Percentiles rank a stretch among this genome's conserved stretches.
Conservation (phyloP, 108 stramenopile species). For the Poteriospumella lacustris region DNA sequence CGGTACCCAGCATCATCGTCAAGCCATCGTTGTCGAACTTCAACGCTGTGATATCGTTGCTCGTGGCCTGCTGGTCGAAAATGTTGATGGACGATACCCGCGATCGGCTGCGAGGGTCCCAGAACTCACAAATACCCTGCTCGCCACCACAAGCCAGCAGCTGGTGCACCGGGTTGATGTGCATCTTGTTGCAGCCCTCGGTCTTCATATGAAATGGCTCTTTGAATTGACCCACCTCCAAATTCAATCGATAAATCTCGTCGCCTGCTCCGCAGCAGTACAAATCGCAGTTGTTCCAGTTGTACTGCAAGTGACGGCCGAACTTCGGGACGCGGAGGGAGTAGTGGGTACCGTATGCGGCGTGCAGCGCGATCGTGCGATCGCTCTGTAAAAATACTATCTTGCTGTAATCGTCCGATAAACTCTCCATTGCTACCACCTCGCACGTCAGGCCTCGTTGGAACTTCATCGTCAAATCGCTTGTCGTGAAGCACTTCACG, state of each 20-base stretch:
- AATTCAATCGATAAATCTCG: constrained; percentile 81
- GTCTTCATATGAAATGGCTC: constrained; percentile 58
- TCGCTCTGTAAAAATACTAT: constrained; percentile 81
- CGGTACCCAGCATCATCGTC: constrained; percentile 82
- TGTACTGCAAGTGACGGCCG: constrained; percentile 87
- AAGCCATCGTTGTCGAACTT: constrained; percentile 76
- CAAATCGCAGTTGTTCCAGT: constrained; percentile 78
- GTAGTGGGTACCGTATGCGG: constrained; percentile 90
- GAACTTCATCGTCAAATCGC: constrained; percentile 94
- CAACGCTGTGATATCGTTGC: constrained; percentile 69
- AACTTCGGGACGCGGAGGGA: constrained; percentile 82
- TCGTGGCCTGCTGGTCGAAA: constrained; percentile 23
- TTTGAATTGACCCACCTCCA: constrained; percentile 89
- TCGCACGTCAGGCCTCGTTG: constrained; percentile 89
- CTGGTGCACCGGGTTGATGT: constrained; percentile 40
- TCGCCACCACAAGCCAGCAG: constrained; percentile 70
- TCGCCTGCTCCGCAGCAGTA: constrained; percentile 67
- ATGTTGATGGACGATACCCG: background rate
- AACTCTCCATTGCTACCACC: constrained; percentile 73
- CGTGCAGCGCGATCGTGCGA: constrained; percentile 89
- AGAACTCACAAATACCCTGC: constrained; percentile 78
- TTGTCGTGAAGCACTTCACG: constrained; percentile 84
- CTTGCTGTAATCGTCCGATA: constrained; percentile 89
- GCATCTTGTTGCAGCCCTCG: constrained; percentile 51
- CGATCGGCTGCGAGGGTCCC: constrained; percentile 67